Conservation (phyloP, 148 eudicot species). For the Camellia lanceoleosa region DNA sequence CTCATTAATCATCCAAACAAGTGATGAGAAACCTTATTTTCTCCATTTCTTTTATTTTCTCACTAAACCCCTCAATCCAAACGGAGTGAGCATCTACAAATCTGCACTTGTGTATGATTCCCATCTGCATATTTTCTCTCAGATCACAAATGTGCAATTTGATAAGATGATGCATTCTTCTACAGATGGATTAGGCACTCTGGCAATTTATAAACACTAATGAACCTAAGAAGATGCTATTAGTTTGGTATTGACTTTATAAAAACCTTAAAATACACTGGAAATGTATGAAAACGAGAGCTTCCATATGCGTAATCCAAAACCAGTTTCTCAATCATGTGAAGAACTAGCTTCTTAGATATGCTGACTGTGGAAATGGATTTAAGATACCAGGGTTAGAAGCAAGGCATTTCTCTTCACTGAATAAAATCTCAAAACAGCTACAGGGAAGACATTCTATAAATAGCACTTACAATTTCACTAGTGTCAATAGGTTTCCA, state of each 20-base stretch:
- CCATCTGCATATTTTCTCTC: too few relatives aligned
- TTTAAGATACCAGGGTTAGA: not conserved
- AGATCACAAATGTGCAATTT: too few relatives aligned
- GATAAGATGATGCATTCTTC: not conserved
- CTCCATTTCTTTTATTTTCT: too few relatives aligned
- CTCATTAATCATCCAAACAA: too few relatives aligned
- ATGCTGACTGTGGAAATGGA: too few relatives aligned
- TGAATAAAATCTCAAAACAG: not conserved
- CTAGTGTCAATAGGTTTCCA: conserved; percentile 32
- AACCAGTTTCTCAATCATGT: not conserved
- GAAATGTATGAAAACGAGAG: not conserved
- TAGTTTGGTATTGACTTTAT: not conserved
- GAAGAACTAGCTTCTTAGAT: too few relatives aligned
- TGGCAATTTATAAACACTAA: not conserved
- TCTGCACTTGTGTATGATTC: too few relatives aligned
- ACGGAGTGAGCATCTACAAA: too few relatives aligned
- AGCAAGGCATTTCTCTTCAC: not conserved
- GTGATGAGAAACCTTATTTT: too few relatives aligned
- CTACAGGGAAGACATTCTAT: not conserved
- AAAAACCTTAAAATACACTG: not conserved
- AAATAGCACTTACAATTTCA: conserved; percentile 46
- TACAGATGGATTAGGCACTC: conserved; percentile 2
- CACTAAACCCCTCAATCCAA: too few relatives aligned
- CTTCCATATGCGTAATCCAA: not conserved
- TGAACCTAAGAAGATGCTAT: not conserved